Evolutionary conservation across 2,329 filamentous ascomycete species (phyloP), one percentile per base, ranked within the genome.

Genomic region (Fusarium torreyae): DNA sequence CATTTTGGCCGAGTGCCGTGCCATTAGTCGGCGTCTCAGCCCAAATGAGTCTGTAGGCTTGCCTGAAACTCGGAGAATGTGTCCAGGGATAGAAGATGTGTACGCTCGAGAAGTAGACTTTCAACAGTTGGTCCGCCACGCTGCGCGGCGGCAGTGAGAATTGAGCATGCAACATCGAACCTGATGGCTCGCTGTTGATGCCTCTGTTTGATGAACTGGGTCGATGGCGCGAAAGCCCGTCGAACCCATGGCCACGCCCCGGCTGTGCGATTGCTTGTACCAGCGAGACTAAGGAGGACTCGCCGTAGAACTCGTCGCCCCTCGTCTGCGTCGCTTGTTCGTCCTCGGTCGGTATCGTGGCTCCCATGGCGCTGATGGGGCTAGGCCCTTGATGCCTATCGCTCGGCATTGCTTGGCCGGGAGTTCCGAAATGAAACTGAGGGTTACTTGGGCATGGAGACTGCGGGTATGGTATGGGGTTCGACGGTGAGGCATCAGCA

Each of bases 281-380:
- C 14, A 36, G 17, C 14, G 34, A 36, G 3, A 36, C 34, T 36
- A 36, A 9, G 6, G 34, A 36, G 17, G 34, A 36, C 15, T 36
- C 34, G 15, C 34, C 34, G 34, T 36, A 36, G 34, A 36, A 36
- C 34, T 36, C 34, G 34, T 17, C 15, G 15, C 34, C 17, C 15
- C 34, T 36, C 17, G 34, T 17, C 14, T 36, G 34, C 15, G 28
- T 31, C 10, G 28, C 56, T 2, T 20, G 59, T 1, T 13, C 28
- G 17, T 53, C 5, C 0, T 54, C 15, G 0, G 34, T 11, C 10
- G 45, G 46, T 1, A 46, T 54, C 4, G 59, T 61, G 2, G 59
- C 59, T 13, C 59, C 59, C 59, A 62, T 62, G 4, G 48, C 58
- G 3, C 59, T 62, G 7, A 62, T 40, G 10, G 59, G 59, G 7